phyloP scores from a whole-genome alignment of 257 asterid species.

The Penstemon davidsonii region DNA sequence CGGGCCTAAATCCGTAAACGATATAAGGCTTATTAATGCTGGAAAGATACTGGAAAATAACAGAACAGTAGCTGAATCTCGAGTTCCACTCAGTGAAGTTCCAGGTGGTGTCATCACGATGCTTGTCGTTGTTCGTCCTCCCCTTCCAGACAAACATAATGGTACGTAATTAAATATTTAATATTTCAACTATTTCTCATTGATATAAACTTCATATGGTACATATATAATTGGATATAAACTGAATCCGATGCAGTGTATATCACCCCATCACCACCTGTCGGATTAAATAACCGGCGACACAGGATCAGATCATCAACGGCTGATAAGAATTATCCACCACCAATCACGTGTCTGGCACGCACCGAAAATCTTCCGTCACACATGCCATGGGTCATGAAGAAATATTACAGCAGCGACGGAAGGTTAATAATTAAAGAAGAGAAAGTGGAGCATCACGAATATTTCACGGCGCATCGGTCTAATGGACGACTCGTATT shows the following conservation, averaged over 20 bases:
- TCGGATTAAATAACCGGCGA: slow-evolving; percentile 14
- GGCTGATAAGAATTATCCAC: slow-evolving; percentile 47
- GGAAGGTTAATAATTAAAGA: slow-evolving; percentile 63
- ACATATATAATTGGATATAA: slow-evolving; percentile 44
- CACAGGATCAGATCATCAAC: slow-evolving; percentile 5
- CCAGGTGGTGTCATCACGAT: slow-evolving; percentile 86
- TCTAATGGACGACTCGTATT: slow-evolving; percentile 62
- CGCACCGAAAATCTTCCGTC: slow-evolving; percentile 39
- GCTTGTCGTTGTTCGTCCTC: slow-evolving; percentile 88
- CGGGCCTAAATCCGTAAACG: slow-evolving; percentile 71
- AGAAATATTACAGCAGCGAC: slow-evolving; percentile 44
- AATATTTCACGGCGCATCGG: slow-evolving; percentile 59
- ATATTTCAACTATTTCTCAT: no score
- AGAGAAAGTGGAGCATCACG: slow-evolving; percentile 55
- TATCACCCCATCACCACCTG: background rate
- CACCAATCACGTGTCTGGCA: slow-evolving; percentile 57
- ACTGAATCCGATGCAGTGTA: slow-evolving; percentile 28
- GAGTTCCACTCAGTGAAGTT: slow-evolving; percentile 76
- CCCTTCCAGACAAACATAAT: slow-evolving; percentile 56
- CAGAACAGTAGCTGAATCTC: slow-evolving; percentile 72
- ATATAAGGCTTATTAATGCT: slow-evolving; percentile 77
- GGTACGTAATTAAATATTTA: slow-evolving; percentile 35
- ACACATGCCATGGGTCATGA: slow-evolving; percentile 69
- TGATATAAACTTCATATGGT: no score
- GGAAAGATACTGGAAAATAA: slow-evolving; percentile 90